Evolutionary conservation across 75 land plant genomes (phyloP), one percentile per base, ranked within the genome.

Genomic region (Pinus taeda): DNA sequence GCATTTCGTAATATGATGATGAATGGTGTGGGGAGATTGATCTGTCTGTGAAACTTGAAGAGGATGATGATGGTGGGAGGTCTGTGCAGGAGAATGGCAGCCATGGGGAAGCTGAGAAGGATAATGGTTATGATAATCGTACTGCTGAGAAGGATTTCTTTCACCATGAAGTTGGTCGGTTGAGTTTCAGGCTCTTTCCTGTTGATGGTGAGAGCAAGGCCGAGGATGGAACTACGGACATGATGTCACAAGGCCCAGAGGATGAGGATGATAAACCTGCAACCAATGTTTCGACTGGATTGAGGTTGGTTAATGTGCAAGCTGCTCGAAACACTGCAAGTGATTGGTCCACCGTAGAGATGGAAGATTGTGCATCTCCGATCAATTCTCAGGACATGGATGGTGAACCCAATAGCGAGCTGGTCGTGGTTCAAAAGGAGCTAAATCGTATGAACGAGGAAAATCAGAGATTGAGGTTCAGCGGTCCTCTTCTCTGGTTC

Each of bases 261-360:
- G 42, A 37, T 37, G 22, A 39, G 22, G 53, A 69, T 9, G 13
- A 36, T 69, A 20, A 11, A 1, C 53, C 24, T 8, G 12, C 8
- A 0, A 69, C 20, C 8, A 42, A 69, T 42, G 49, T 69, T 7
- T 69, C 72, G 72, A 69, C 55, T n/a, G 72, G 72, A 42, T 69
- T 69, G 55, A 42, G 36, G 21, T 42, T 69, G 53, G 45, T 69
- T 42, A 39, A 13, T 42, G 53, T 2, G 12, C 72, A 2, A 8
- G 18, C 55, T 49, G 18, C 55, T 49, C 55, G 53, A n/a, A 69
- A 39, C 49, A 9, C 24, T 69, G 55, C 72, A 42, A 69, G 72
- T 69, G 72, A 69, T 69, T 24, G 72, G 24, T 69, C 72, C n/a
- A 69, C 72, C 6, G 72, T 69, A 53, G 72, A 69, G 42, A 45